Conservation (phyloP, 768 basidiomycete genomes). For the Trametes maxima region DNA sequence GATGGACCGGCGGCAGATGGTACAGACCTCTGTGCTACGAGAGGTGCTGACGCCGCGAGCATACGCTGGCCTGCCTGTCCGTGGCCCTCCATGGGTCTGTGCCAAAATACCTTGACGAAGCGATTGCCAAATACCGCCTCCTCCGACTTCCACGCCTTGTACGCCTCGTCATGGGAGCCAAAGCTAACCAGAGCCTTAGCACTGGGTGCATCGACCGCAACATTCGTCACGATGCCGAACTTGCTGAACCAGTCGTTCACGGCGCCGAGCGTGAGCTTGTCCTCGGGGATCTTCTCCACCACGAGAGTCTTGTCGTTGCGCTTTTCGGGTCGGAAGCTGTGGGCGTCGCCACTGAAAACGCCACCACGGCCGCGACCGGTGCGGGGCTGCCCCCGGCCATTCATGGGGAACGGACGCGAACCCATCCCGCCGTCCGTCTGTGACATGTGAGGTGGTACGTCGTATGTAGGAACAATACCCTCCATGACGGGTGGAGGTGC, state of each 20-base stretch:
- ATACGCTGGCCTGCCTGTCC: constrained; percentile 76
- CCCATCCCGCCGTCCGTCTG: constrained; percentile 37
- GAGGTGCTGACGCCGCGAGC: constrained; percentile 78
- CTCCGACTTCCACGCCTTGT: constrained; percentile 88
- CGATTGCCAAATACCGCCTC: constrained; percentile 95
- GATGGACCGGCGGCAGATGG: constrained; percentile 28
- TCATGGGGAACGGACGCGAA: constrained; percentile 30
- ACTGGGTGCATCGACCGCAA: constrained; percentile 76
- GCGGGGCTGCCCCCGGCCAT: constrained; percentile 38
- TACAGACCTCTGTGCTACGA: constrained; percentile 61
- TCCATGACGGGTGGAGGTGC: constrained; percentile 2
- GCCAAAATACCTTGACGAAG: constrained; percentile 97
- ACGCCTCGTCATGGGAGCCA: constrained; percentile 78
- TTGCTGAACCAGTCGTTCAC: constrained; percentile 90
- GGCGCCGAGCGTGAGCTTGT: constrained; percentile 73
- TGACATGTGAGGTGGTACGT: constrained; percentile 18
- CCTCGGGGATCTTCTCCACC: constrained; percentile 91
- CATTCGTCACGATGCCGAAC: constrained; percentile 91
- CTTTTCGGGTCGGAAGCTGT: constrained; percentile 66
- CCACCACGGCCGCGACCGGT: constrained; percentile 50
- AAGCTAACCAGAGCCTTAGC: constrained; percentile 90
- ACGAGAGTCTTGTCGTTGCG: constrained; percentile 82
- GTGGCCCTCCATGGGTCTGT: constrained; percentile 89
- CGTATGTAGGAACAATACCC: constrained; percentile 1
- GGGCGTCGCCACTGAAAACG: constrained; percentile 65